Evolutionary conservation across 2,329 filamentous ascomycete species (phyloP).

Genomic region (Ceratocystiopsis minuta): DNA sequence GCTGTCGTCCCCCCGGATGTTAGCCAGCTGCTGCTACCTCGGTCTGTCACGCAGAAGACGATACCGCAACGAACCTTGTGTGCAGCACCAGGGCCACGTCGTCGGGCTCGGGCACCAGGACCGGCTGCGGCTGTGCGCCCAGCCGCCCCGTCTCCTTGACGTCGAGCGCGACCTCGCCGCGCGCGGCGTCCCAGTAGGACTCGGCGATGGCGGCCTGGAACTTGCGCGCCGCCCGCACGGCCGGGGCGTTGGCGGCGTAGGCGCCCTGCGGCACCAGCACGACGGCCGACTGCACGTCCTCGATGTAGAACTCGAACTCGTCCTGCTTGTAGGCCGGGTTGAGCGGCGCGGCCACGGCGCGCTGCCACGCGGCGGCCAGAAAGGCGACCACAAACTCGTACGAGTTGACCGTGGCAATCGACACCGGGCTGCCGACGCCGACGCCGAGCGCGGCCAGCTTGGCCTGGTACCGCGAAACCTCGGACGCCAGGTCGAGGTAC

Average conservation of each 20-base stretch:
- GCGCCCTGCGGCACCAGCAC: slow-evolving; percentile 59
- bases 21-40: neutral
- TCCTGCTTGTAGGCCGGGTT: slow-evolving; percentile 80
- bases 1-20: slow-evolving; percentile 16
- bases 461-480: slow-evolving; percentile 54
- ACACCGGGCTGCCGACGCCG: slow-evolving; percentile 50
- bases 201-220: slow-evolving; percentile 75
- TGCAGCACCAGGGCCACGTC: slow-evolving; percentile 70
- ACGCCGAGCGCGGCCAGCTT: slow-evolving; percentile 64
- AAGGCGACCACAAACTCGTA: slow-evolving; percentile 82
- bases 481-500: slow-evolving; percentile 46
- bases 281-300: slow-evolving; percentile 64
- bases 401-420: slow-evolving; percentile 67
- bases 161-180: slow-evolving; percentile 52
- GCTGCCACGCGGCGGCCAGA: slow-evolving; percentile 69
- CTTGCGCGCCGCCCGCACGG: slow-evolving; percentile 58
- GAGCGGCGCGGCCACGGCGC: slow-evolving; percentile 67
- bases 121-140: slow-evolving; percentile 19
- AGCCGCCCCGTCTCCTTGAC: slow-evolving; percentile 61
- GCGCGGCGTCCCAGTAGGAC: slow-evolving; percentile 56
- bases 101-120: slow-evolving; percentile 42
- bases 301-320: slow-evolving; percentile 85
- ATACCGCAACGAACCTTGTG: slow-evolving; percentile 32
- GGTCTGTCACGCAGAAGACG: too few relatives aligned
- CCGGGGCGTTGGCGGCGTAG: slow-evolving; percentile 46